Evolutionary conservation across 768 basidiomycete genomes (phyloP).

Genomic region (Russula vinacea): DNA sequence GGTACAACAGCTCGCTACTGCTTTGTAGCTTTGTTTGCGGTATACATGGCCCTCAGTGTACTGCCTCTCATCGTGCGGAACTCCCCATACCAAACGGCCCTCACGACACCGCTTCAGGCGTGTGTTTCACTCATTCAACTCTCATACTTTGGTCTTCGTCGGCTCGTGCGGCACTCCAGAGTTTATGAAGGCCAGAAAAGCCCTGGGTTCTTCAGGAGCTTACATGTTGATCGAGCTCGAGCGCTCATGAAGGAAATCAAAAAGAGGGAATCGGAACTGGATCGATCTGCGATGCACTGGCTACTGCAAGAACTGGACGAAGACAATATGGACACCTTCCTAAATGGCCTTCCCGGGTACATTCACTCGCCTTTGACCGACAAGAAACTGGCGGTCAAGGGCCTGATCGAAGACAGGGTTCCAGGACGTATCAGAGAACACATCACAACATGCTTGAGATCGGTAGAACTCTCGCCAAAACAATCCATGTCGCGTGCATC

Average conservation of each 20-base stretch:
- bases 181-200: neutral
- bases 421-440: conserved; percentile 3
- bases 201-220: neutral
- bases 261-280: neutral
- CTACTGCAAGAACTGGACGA: neutral
- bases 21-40: neutral
- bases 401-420: neutral
- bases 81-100: conserved; percentile 18
- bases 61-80: conserved; percentile 13
- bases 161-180: neutral
- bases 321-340: conserved; percentile 5
- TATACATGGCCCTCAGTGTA: conserved; percentile 11
- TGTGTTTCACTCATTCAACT: neutral
- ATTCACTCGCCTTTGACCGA: neutral
- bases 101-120: conserved; percentile 10
- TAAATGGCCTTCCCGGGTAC: conserved; percentile 12
- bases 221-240: conserved; percentile 4
- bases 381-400: neutral
- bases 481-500: conserved; percentile 2
- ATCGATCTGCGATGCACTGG: conserved; percentile 14
- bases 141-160: neutral
- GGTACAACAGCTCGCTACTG: conserved; percentile 3
- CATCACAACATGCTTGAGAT: conserved; percentile 1
- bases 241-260: neutral
- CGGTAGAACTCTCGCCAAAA: conserved; percentile 8